These are phyloP conservation scores for Rhipidocladum racemiflorum DNA, from an alignment of 176 grass and related monocot genomes.

Conservation along the genomic window DNA sequence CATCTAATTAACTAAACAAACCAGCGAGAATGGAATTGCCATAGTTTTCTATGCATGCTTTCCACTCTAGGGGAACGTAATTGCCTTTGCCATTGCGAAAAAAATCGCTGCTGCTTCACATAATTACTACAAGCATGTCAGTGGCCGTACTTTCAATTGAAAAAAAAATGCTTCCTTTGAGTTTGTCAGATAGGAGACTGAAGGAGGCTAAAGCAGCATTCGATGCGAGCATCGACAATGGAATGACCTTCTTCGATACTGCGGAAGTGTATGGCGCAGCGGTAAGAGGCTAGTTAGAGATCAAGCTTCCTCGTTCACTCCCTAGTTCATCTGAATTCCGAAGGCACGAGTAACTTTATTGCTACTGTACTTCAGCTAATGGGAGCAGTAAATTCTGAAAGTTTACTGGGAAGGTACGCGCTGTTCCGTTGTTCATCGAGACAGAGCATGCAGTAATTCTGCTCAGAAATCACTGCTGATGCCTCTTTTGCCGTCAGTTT, in stretches of 20 bases:
- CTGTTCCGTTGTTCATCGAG: background rate
- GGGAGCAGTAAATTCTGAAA: conserved; percentile 58
- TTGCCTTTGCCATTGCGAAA: background rate
- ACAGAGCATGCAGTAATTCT: background rate
- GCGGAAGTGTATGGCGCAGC: conserved; percentile 85
- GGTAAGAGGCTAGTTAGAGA: conserved; percentile 35
- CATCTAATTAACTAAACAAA: background rate
- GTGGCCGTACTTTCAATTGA: background rate
- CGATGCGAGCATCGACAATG: conserved; percentile 61
- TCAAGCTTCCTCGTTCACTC: background rate
- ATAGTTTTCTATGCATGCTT: background rate
- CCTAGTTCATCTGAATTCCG: background rate
- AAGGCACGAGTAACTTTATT: too few relatives aligned
- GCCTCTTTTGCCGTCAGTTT: conserved; percentile 36
- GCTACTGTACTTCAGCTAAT: too few relatives aligned
- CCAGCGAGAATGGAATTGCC: background rate
- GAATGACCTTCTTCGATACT: conserved; percentile 87
- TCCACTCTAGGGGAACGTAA: background rate
- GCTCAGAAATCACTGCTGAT: background rate
- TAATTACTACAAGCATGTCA: background rate
- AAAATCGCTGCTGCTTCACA: background rate
- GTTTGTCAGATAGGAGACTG: conserved; percentile 53
- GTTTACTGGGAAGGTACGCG: conserved; percentile 61
- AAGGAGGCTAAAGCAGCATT: conserved; percentile 89
- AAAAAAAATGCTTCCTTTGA: background rate